These are phyloP conservation scores for Claviceps arundinis DNA, from an alignment of 2,329 filamentous ascomycete genomes.

Conservation along the genomic window DNA sequence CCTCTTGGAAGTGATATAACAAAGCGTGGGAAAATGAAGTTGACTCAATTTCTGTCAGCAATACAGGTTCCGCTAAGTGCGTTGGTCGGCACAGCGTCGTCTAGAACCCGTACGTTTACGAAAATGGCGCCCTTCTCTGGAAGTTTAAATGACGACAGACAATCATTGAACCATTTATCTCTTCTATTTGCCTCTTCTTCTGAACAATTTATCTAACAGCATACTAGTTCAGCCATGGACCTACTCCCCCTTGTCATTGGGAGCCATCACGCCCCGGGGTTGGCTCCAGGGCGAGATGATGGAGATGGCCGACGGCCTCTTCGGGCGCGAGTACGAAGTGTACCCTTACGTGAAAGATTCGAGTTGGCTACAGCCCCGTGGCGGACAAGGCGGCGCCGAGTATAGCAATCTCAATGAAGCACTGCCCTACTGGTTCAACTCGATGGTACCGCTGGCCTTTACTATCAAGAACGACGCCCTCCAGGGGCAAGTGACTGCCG, in stretches of 20 bases:
- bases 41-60: constrained; percentile 1
- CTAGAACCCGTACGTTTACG: constrained; percentile 2
- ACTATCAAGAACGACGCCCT: constrained; percentile 26
- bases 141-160: neutral
- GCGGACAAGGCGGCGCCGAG: constrained; percentile 28
- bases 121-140: neutral
- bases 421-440: constrained; percentile 48
- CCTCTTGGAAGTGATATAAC: too few relatives aligned
- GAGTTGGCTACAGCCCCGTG: constrained; percentile 25
- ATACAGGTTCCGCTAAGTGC: constrained; percentile 2
- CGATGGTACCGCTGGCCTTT: constrained; percentile 42
- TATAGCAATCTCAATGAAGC: constrained; percentile 44
- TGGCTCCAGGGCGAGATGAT: constrained; percentile 38
- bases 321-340: constrained; percentile 39
- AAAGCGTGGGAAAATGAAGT: neutral
- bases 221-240: constrained; percentile 11
- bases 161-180: neutral
- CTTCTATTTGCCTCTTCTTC: neutral
- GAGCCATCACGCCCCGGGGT: constrained; percentile 34
- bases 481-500: constrained; percentile 26
- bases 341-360: constrained; percentile 38
- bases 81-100: neutral
- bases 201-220: neutral
- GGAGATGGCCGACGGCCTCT: constrained; percentile 35
- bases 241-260: constrained; percentile 25